Base-by-base conservation (phyloP, 371 early-diverging fungal genomes). In the Haplosporangium sp. region DNA sequence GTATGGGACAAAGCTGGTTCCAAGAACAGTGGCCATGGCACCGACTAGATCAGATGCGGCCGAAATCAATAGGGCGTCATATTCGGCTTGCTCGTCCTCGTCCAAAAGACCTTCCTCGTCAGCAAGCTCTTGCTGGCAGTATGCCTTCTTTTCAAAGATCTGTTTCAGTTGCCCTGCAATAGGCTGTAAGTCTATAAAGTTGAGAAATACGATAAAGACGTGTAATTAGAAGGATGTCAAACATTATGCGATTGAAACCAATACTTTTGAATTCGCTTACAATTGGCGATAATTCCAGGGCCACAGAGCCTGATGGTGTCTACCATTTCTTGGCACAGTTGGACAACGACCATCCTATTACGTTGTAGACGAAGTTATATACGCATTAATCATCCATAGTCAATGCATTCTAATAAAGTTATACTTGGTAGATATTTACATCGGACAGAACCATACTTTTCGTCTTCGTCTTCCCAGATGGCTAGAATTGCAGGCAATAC, bases 61-160 rank as follows among this genome's bases (percentile, higher is more conserved):
- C 54, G 89, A 86, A 56, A 96, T 93, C 42, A 96, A 81, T 36
- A 95, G 60, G 13, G 94, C 90, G 59, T 96, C 96, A 37, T 88
- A 91, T 69, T 96, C 96, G 3, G 94, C 92, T 69, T 92, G 87
- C 55, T 95, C 95, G 58, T 94, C 96, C 37, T 92, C 92, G 57
- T 91, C 95, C 55, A 86, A 73, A 40, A 87, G 83, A 9, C 86
- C 91, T 21, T 83, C 86, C 23, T 93, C 91, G 41, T 93, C 93
- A 21, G 89, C 94, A 38, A 87, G 89, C 13, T 80, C 87, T 68
- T 94, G 93, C 80, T 96, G 96, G 64, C 95, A 95, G 29, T 87
- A 77, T 9, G 95, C 92, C 75, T 91, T 89, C 83, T 92, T 91
- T 60, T 94, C 89, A 59, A 96, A 90, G 13, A 95, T 86, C 54